Base-by-base conservation (phyloP, 176 grass and related monocot genomes). In the Urochloa ruziziensis region DNA sequence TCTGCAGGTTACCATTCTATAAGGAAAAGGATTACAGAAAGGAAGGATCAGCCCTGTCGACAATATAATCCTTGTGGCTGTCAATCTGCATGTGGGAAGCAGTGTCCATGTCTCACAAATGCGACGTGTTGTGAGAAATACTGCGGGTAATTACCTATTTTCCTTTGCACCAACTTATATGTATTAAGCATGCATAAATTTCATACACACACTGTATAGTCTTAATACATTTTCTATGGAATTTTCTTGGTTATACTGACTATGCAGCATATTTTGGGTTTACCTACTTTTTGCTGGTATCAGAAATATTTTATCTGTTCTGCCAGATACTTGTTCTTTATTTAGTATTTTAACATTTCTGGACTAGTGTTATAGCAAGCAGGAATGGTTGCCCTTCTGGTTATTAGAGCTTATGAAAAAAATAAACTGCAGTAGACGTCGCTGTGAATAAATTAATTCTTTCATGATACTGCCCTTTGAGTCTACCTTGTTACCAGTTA, bases 41-140 rank as follows among this genome's bases (percentile, higher is more conserved):
- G 81, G 82, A 98, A 98, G 42, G 96, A 98, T 83, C 92, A 98
- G 56, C 96, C 93, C 48, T 98, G 90, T 81, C 81, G 93, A 27
- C 96, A 95, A 70, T 94, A 95, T 80, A 98, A 92, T 75, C 93
- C 96, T 72, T 98, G 96, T 88, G 91, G 93, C 25, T 98, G 93
- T 89, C 89, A 92, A 79, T 95, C 93, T 76, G 75, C 96, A 86
- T 98, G 91, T 66, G 96, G 96, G 78, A 98, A 98, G 84, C 91
- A 91, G 77, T 98, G 96, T 62, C 76, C 93, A 73, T 95, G 96
- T 75, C 89, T 91, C 27, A 60, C 89, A 75, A 95, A 94, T 85
- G 96, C 93, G 48, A 96, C 96, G 74, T 98, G 96, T 80, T 98
- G 96, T 83, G 93, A 98, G 80, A 98, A 98, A 87, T 94, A 95